Percentiles rank a stretch among this genome's conserved stretches.
Evolutionary conservation across 2,329 filamentous ascomycete genomes (phyloP).

Genomic region (Didymellaceae sp.): DNA sequence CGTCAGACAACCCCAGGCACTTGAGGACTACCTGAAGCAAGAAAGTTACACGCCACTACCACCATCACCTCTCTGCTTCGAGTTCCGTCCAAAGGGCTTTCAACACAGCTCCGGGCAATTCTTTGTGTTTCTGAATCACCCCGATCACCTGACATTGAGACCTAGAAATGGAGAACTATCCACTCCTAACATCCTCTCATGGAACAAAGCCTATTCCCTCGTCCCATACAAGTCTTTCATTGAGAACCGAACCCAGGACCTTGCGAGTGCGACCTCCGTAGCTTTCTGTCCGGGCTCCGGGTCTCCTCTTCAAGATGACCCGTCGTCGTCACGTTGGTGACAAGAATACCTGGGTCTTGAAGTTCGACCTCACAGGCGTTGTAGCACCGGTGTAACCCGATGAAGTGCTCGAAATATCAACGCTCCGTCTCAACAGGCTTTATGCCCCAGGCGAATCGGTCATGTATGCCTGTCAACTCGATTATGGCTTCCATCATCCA

Average conservation of each 20-base stretch:
- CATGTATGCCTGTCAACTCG: background rate
- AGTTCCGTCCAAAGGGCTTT: too few relatives aligned
- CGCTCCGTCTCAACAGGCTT: background rate
- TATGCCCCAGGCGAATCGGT: background rate
- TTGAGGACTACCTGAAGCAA: background rate
- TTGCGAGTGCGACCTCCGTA: background rate
- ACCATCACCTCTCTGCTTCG: too few relatives aligned
- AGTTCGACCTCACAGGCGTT: background rate
- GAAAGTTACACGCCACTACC: background rate
- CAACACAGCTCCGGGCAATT: too few relatives aligned
- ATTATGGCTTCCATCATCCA: background rate
- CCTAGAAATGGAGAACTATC: background rate
- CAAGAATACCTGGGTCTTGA: background rate
- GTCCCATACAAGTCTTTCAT: background rate
- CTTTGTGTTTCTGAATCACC: background rate
- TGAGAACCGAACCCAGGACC: background rate
- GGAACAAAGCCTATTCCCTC: background rate
- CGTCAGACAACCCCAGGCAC: background rate
- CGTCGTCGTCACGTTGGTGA: background rate
- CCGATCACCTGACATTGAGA: background rate
- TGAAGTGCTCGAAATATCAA: background rate
- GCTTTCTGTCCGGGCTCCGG: background rate
- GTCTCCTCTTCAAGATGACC: background rate
- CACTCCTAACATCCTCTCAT: background rate
- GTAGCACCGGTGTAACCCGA: background rate